Evolutionary conservation across 2,329 filamentous ascomycete species (phyloP).

Genomic region (Colletotrichum eremochloae): DNA sequence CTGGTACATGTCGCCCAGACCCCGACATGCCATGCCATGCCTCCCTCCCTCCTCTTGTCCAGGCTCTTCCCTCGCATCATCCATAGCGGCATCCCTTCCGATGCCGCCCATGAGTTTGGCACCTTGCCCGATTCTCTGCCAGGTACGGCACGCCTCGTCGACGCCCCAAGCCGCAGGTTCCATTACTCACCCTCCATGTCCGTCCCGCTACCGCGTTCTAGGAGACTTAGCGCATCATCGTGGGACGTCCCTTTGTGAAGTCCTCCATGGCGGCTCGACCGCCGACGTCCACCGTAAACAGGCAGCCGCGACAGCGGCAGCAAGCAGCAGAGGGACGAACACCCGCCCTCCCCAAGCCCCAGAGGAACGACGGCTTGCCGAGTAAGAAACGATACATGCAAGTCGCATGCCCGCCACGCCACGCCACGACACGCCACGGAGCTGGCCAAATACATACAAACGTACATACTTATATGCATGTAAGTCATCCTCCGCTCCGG

Average conservation of each 20-base stretch:
- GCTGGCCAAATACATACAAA: neutral
- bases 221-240: conserved; percentile 27
- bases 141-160: conserved; percentile 36
- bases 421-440: conserved; percentile 24
- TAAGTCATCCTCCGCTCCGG: conserved; percentile 17
- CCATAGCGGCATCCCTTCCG: conserved; percentile 35
- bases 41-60: conserved; percentile 16
- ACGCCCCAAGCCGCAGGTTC: conserved; percentile 34
- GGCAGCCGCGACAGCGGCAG: conserved; percentile 1
- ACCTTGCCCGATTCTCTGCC: conserved; percentile 34
- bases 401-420: conserved; percentile 21
- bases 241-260: conserved; percentile 25
- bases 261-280: conserved; percentile 27
- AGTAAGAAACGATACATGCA: conserved; percentile 24
- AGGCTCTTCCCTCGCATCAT: conserved; percentile 24
- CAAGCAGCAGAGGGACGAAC: conserved; percentile 7
- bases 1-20: conserved; percentile 15
- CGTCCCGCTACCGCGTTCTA: conserved; percentile 21
- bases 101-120: conserved; percentile 31
- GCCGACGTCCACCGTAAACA: conserved; percentile 15
- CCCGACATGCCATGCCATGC: conserved; percentile 28
- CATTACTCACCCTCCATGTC: conserved; percentile 13
- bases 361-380: conserved; percentile 21
- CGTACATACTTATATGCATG: conserved; percentile 1
- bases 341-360: conserved; percentile 3